Percentiles rank a stretch among this genome's conserved stretches.
Conservation (phyloP, 2,329 filamentous ascomycete genomes). For the Ceratocystis lukuohia region DNA sequence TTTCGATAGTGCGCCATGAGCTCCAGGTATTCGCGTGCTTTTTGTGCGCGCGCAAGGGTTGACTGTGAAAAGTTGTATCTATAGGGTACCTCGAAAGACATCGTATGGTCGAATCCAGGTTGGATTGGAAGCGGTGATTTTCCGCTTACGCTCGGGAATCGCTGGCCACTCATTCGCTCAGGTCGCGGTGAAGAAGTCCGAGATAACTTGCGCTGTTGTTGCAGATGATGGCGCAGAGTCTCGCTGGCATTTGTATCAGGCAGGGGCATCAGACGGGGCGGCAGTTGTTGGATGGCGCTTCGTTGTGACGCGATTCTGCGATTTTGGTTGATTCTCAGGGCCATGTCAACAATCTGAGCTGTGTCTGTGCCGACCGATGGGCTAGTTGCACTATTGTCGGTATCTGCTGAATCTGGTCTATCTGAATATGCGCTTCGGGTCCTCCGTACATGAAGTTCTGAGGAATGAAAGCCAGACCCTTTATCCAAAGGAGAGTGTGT, state of each 20-base stretch:
- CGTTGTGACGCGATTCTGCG: constrained; percentile 49
- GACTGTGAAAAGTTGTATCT: constrained; percentile 61
- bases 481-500: not conserved
- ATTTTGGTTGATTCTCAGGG: constrained; percentile 74
- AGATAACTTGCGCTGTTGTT: constrained; percentile 53
- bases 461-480: not conserved
- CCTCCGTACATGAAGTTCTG: constrained; percentile 4
- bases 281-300: constrained; percentile 39
- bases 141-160: constrained; percentile 30
- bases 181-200: constrained; percentile 48
- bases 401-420: constrained; percentile 23
- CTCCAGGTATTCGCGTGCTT: constrained; percentile 73
- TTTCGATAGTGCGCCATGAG: constrained; percentile 73
- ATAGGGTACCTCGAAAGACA: constrained; percentile 27
- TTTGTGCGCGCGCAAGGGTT: constrained; percentile 69
- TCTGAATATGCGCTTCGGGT: constrained; percentile 8
- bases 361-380: constrained; percentile 40
- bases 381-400: constrained; percentile 16
- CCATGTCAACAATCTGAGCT: constrained; percentile 84
- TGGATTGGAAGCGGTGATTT: constrained; percentile 24
- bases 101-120: constrained; percentile 26
- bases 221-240: constrained; percentile 54
- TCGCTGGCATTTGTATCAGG: constrained; percentile 41
- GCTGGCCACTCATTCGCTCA: constrained; percentile 28
- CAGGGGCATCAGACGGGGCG: constrained; percentile 38